Evolutionary conservation across 352 stramenopile genomes (phyloP), one percentile per base, ranked within the genome.

Genomic region (Phytophthora sp.): DNA sequence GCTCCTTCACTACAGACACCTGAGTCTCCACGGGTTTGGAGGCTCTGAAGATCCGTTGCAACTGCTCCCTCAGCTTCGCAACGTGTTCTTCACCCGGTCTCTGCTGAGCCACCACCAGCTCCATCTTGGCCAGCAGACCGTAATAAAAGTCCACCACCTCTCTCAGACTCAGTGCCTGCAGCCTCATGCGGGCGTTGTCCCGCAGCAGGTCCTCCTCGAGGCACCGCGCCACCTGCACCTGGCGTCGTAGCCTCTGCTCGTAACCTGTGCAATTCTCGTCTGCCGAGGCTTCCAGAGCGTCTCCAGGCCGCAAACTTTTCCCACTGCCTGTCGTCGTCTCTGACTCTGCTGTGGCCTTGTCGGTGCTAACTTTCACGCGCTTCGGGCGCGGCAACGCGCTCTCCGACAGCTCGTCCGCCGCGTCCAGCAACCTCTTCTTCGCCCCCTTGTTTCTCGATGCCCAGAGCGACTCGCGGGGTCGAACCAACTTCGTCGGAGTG

Each of bases 141-240:
- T 85, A 89, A 46, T 82, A 84, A 51, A 73, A 79, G 45, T 84
- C 74, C 18, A 89, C 80, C 34, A 87, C 77, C 0, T 81, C 69
- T 24, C 69, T 68, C 34, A 89, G 27, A 27, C 32, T 56, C 28
- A 73, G 44, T 20, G 60, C 66, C 53, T 84, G 83, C 26, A 89
- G 76, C 24, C 65, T 74, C 61, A 88, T 72, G 12, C 74, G 59
- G 21, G 63, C 66, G 15, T 77, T 84, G 26, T 88, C 80, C 10
- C 72, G 67, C 13, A 82, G 27, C 7, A 89, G 45, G 11, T 85
- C 72, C 17, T 75, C 32, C 20, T 79, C 62, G 15, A 89, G 66
- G 11, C 60, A 70, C 11, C 45, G 67, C 0, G 68, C 77, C 2
- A 87, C 62, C 8, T 77, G 30, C 10, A 80, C 38, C 43, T 73